Conservation (phyloP, 169 alveolate genomes). For the Eimeria acervulina region DNA sequence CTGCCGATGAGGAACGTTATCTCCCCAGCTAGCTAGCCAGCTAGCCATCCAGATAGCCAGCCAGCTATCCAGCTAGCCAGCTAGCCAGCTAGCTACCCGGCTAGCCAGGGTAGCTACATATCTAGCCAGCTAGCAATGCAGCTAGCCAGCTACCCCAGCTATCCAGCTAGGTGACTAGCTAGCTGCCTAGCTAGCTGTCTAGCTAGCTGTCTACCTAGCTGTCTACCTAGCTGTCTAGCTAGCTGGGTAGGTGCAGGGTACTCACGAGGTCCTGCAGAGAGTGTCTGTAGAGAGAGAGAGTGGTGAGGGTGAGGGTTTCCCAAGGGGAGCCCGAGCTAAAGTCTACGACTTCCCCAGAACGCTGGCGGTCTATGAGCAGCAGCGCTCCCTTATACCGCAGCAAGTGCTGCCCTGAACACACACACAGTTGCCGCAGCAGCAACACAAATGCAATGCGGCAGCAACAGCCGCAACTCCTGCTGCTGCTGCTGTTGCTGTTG, state of each 20-base stretch:
- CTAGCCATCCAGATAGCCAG: too few relatives aligned
- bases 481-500: background rate
- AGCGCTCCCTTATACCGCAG: slow-evolving; percentile 72
- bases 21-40: too few relatives aligned
- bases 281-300: slow-evolving; percentile 57
- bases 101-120: too few relatives aligned
- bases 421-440: too few relatives aligned
- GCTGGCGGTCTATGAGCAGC: slow-evolving; percentile 73
- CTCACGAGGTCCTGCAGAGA: slow-evolving; percentile 49
- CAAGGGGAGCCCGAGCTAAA: slow-evolving; percentile 85
- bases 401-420: slow-evolving; percentile 79
- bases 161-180: too few relatives aligned
- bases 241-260: background rate
- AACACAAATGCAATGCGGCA: background rate
- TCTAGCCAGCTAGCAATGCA: too few relatives aligned
- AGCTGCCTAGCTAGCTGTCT: too few relatives aligned
- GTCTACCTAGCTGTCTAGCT: background rate
- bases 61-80: too few relatives aligned
- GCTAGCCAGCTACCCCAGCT: too few relatives aligned
- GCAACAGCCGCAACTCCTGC: background rate
- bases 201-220: background rate
- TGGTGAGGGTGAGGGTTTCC: slow-evolving; percentile 85
- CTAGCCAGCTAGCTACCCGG: too few relatives aligned
- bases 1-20: too few relatives aligned
- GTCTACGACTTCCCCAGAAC: slow-evolving; percentile 81